These are phyloP conservation scores for Polychaeton citri DNA, from an alignment of 2,329 filamentous ascomycete genomes.

Conservation along the genomic window DNA sequence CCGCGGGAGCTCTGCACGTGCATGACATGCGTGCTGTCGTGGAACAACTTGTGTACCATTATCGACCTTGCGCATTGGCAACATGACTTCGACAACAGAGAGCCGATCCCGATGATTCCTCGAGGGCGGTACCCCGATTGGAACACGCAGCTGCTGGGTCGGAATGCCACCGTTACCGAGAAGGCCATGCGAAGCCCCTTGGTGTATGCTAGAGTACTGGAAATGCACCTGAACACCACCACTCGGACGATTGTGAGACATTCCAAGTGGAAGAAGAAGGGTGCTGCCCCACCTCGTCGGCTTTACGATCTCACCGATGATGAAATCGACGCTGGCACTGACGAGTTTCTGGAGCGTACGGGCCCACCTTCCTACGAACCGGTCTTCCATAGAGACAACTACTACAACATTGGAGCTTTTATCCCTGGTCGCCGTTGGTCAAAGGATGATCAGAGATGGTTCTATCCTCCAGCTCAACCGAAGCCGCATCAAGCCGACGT, in stretches of 20 bases:
- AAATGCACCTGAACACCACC: constrained; percentile 36
- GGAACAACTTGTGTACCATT: constrained; percentile 41
- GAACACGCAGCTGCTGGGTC: constrained; percentile 34
- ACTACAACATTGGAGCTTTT: constrained; percentile 46
- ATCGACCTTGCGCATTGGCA: constrained; percentile 48
- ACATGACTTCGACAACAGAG: constrained; percentile 33
- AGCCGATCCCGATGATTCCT: constrained; percentile 39
- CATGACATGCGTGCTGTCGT: constrained; percentile 41
- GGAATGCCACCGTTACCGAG: constrained; percentile 31
- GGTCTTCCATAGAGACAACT: constrained; percentile 43
- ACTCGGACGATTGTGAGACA: constrained; percentile 34
- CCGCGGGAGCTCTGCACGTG: constrained; percentile 41
- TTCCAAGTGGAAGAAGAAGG: constrained; percentile 15
- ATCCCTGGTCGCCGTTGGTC: constrained; percentile 44
- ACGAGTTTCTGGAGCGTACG: constrained; percentile 37
- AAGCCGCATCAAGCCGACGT: constrained; percentile 28
- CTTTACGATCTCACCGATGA: constrained; percentile 34
- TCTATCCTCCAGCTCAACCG: constrained; percentile 28
- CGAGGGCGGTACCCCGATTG: constrained; percentile 36
- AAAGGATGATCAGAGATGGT: constrained; percentile 32
- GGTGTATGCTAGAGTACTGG: constrained; percentile 37
- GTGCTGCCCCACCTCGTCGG: constrained; percentile 5
- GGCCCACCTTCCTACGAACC: constrained; percentile 41
- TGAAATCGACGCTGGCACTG: constrained; percentile 34
- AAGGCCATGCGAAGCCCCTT: constrained; percentile 35